Conservation (phyloP, 352 stramenopile genomes). For the Globisporangium perplexum region DNA sequence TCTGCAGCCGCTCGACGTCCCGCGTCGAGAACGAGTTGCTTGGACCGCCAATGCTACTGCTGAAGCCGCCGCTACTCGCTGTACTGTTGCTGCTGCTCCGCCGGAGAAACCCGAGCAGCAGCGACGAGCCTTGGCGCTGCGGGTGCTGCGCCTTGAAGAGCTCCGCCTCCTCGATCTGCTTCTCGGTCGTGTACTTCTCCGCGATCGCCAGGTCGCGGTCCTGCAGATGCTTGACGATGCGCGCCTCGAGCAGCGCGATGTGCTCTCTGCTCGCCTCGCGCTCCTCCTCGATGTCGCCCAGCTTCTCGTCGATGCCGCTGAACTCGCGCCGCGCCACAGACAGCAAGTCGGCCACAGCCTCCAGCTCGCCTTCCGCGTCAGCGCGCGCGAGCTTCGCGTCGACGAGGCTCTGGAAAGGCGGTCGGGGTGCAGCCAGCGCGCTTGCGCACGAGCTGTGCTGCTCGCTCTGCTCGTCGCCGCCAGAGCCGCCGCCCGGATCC, state of each 20-base stretch:
- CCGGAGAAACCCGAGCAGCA: constrained; percentile 16
- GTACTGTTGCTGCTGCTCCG: constrained; percentile 11
- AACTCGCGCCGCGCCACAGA: constrained; percentile 44
- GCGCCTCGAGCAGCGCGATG: constrained; percentile 58
- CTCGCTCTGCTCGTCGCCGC: not conserved
- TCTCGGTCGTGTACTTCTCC: constrained; percentile 63
- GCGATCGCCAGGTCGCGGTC: constrained; percentile 66
- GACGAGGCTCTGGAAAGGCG: not conserved
- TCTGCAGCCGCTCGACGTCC: constrained; percentile 56
- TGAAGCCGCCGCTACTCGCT: not conserved
- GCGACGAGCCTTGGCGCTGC: constrained; percentile 17
- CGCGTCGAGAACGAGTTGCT: constrained; percentile 27
- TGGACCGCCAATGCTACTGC: not conserved
- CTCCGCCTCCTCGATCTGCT: constrained; percentile 58
- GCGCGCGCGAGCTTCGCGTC: constrained; percentile 28
- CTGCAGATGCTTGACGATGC: constrained; percentile 69
- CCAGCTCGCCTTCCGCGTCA: constrained; percentile 40
- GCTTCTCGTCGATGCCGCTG: constrained; percentile 30
- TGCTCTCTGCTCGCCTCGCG: constrained; percentile 32
- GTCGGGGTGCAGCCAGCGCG: constrained; percentile 1
- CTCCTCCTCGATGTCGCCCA: constrained; percentile 35
- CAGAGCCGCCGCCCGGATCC: not conserved
- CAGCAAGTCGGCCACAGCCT: constrained; percentile 36
- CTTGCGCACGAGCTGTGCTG: not conserved
- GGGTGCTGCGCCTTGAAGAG: constrained; percentile 35